Evolutionary conservation across 768 basidiomycete genomes (phyloP), one percentile per base, ranked within the genome.

Genomic region (Rhodotorula kratochvilovae): DNA sequence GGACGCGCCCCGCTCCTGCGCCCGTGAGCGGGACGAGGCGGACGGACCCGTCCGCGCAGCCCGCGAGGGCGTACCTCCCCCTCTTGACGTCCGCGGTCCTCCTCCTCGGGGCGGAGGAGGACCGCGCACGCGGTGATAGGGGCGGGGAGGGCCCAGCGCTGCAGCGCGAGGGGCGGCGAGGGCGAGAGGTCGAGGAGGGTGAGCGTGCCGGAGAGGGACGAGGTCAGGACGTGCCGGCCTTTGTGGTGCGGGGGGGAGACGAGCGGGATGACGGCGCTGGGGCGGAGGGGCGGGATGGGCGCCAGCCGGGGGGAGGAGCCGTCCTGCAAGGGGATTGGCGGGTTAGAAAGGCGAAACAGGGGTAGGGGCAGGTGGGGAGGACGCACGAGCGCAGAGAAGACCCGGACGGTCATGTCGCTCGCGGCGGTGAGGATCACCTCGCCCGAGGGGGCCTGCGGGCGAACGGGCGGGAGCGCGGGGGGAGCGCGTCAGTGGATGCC

Each of bases 171-270:
- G 31, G 82, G 79, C 5, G 85, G 85, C 15, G n/a, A n/a, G n/a
- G 83, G 81, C 4, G 86, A 83, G 15, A 90, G 85, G 71, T 90
- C 87, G 90, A 90, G 91, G 7, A 90, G 81, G 59, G 86, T 84
- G 33, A 90, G 77, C 0, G 87, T 88, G 5, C 86, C 85, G 78
- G 92, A 90, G 66, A 87, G 86, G 0, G 87, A 85, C 11, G 84
- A 81, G 17, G 88, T 89, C 12, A 92, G 76, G 60, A 92, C 79
- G 75, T 87, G 87, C 33, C 86, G 84, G 0, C 90, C 90, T n/a
- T 71, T 71, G 65, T 71, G 70, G 7, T 27, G 65, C 15, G 60
- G 31, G 5, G 60, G 17, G 5, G 85, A 82, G 0, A 85, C 84
- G 51, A 91, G 81, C 72, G 91, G 89, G 3, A 82, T 83, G 0